Evolutionary conservation across 2,329 filamentous ascomycete genomes (phyloP).

Genomic region (Fusarium sp.): DNA sequence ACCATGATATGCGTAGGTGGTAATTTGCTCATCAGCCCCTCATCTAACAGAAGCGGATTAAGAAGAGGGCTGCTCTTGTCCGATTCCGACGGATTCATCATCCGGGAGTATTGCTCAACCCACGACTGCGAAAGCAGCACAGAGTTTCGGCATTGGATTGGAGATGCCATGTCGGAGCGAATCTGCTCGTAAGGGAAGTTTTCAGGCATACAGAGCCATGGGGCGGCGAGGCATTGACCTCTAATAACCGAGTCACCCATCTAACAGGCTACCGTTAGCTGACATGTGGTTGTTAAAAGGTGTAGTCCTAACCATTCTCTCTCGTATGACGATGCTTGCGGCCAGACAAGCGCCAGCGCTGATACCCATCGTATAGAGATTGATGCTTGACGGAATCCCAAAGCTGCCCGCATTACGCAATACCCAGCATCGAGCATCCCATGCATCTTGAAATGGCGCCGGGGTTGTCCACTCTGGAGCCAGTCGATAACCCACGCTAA

Average conservation of each 20-base stretch:
- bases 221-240: neutral
- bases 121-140: neutral
- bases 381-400: neutral
- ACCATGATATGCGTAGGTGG: neutral
- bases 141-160: neutral
- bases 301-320: neutral
- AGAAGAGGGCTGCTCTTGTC: neutral
- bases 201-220: neutral
- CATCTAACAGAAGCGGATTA: neutral
- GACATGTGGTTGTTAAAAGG: neutral
- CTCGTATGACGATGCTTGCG: neutral
- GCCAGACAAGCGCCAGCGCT: neutral
- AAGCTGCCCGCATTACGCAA: neutral
- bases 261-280: neutral
- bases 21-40: neutral
- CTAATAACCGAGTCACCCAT: neutral
- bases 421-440: slow-evolving; percentile 1
- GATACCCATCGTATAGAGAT: neutral
- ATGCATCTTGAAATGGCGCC: neutral
- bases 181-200: neutral
- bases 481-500: neutral
- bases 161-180: neutral
- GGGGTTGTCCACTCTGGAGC: neutral
- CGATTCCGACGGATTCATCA: neutral
- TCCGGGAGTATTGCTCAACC: neutral